Evolutionary conservation across 2,329 filamentous ascomycete species (phyloP).

Genomic region (Diaporthe amygdali): DNA sequence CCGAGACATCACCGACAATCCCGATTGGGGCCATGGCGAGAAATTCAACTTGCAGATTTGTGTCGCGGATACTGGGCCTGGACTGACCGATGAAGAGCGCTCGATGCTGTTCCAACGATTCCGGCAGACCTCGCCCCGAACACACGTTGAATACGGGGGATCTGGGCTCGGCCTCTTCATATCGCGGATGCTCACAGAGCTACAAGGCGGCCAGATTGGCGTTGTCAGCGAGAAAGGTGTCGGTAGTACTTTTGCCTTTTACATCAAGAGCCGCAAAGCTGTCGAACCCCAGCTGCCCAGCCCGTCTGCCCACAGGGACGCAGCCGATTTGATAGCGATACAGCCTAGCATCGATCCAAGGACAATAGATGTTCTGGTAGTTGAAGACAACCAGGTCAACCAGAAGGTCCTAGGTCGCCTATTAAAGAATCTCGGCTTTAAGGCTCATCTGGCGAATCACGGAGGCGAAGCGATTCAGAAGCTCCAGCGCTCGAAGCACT

Average conservation of each 20-base stretch:
- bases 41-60: constrained; percentile 75
- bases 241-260: constrained; percentile 79
- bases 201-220: constrained; percentile 80
- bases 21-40: constrained; percentile 75
- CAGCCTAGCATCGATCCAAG: constrained; percentile 37
- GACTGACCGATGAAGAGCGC: constrained; percentile 73
- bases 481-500: constrained; percentile 60
- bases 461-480: constrained; percentile 62
- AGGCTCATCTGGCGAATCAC: constrained; percentile 67
- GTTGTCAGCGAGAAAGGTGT: constrained; percentile 70
- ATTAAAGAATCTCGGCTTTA: constrained; percentile 64
- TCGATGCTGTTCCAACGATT: constrained; percentile 80
- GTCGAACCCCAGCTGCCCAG: constrained; percentile 33
- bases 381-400: constrained; percentile 73
- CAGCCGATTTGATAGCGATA: not conserved
- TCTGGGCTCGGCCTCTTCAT: constrained; percentile 82
- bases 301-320: constrained; percentile 34
- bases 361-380: constrained; percentile 63
- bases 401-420: constrained; percentile 68
- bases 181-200: constrained; percentile 74
- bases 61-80: constrained; percentile 75
- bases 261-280: constrained; percentile 68
- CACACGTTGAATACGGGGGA: constrained; percentile 80
- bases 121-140: constrained; percentile 76
- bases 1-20: constrained; percentile 53